These are phyloP conservation scores for Closterium sp. DNA, from an alignment of 139 green algal species.

Conservation along the genomic window DNA sequence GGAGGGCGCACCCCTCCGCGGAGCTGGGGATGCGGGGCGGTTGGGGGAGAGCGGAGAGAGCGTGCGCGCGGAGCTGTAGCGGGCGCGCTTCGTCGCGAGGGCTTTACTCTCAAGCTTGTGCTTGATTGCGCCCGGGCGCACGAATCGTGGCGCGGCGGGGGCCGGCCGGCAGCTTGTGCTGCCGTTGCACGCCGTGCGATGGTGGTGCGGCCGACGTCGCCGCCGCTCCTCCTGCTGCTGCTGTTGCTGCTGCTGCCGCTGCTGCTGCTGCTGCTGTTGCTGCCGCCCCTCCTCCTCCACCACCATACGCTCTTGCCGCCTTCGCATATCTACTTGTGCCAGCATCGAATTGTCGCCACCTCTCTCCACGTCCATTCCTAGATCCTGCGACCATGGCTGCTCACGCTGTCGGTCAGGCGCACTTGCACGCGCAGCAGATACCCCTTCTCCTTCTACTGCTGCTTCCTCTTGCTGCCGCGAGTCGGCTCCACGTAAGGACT, in stretches of 20 bases:
- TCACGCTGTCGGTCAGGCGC: background rate
- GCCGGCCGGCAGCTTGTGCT: background rate
- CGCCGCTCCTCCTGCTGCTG: background rate
- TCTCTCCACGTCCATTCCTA: background rate
- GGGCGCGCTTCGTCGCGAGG: background rate
- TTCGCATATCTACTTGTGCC: background rate
- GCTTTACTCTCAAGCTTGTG: background rate
- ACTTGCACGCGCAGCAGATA: background rate
- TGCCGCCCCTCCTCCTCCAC: background rate
- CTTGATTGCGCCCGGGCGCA: background rate
- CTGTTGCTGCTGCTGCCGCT: too few relatives aligned
- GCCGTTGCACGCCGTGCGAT: background rate
- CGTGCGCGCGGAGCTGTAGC: background rate
- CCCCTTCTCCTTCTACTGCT: background rate
- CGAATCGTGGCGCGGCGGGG: background rate
- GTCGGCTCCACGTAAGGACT: background rate
- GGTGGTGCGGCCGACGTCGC: background rate
- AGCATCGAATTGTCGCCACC: background rate
- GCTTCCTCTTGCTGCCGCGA: background rate
- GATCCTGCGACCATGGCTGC: background rate
- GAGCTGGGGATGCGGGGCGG: background rate
- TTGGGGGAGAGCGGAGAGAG: background rate
- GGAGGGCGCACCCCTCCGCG: background rate
- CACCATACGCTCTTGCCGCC: background rate
- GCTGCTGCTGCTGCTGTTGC: background rate